Base-by-base conservation (phyloP, 2,329 filamentous ascomycete species). In the Aurifilum marmelostoma region DNA sequence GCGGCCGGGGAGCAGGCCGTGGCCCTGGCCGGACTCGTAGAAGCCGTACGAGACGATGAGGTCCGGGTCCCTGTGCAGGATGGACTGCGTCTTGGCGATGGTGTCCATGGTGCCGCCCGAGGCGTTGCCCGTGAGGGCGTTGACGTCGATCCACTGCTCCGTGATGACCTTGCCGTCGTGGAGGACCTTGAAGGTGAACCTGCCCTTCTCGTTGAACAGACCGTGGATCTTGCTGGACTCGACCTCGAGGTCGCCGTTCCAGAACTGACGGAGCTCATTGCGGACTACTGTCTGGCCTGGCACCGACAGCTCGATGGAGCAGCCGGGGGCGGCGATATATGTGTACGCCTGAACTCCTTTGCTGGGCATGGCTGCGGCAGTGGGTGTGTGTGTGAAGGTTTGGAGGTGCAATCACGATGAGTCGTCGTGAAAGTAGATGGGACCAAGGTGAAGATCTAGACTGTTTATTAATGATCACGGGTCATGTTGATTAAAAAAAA, bases 1-100 rank as follows among this genome's bases (percentile, higher is more conserved):
- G 9, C 75, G 75, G 72, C 79, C 77, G 67, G 84, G 74, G 67
- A 85, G 77, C 2, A 80, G 79, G 2, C 78, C 80, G 3, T 78
- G 74, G 1, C 83, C 83, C 0, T 77, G 75, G 9, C 83, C 83
- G 5, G 83, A 80, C 66, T 84, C 82, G 72, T 85, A 86, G 69
- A 85, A 82, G 12, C 83, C 83, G 69, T 83, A 86, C 0, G 75
- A 75, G 24, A 84, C 76, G 5, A 83, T 79, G 21, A 83, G 52
- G 61, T 80, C 76, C 54, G 76, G 77, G 73, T 79, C 62, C 32
- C 71, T 69, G 63, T 74, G 68, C 68, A 79, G 65, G 56, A 78
- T 69, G 37, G 77, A 75, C 11, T 72, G 76, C 11, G 76, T 77
- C n/a, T 76, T 72, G n/a, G 75, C 72, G 64, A 79, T 77, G 52